Evolutionary conservation across 1,284 basidiomycete genomes (phyloP), one percentile per base, ranked within the genome.

Genomic region (Papiliotrema fonsecae): DNA sequence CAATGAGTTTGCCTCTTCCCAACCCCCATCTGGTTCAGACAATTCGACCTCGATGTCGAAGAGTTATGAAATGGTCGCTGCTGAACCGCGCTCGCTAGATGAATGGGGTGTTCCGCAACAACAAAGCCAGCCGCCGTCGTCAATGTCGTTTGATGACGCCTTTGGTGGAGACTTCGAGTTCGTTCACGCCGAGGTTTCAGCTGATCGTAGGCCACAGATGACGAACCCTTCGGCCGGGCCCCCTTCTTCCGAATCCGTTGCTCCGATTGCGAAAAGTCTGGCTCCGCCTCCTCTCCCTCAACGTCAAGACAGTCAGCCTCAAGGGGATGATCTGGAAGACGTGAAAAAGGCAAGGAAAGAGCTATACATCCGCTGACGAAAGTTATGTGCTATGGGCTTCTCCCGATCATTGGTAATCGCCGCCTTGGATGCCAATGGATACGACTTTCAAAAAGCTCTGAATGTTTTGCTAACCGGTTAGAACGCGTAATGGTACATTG

Each of bases 121-220:
- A 1, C 47, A 51, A 51, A 48, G 19, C 57, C 63, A 62, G 31
- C 51, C 51, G 11, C 41, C 52, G 37, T 43, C 6, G 38, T 27
- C 19, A 30, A 25, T 44, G 64, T 78, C 44, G 0, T 81, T 82
- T 58, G 81, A 81, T 47, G 78, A 80, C 45, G 75, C 75, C 0
- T 82, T 82, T 57, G 73, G 77, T 39, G 62, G 56, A 2, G 66
- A 66, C 25, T 70, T 68, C 50, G 60, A 62, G 37, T 53, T 40
- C 52, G 59, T 55, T 26, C n/a, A 26, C 18, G 24, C 19, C 24
- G 19, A 7, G 35, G 21, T 19, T 37, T 11, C 11, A 37, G 35
- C n/a, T n/a, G n/a, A n/a, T n/a, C n/a, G n/a, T n/a, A 9, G 38
- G 11, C 38, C 19, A 19, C 11, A 24, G 35, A 18, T 25, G 38